Evolutionary conservation across 2,329 filamentous ascomycete genomes (phyloP), one percentile per base, ranked within the genome.

Genomic region (Ustilaginoidea virens): DNA sequence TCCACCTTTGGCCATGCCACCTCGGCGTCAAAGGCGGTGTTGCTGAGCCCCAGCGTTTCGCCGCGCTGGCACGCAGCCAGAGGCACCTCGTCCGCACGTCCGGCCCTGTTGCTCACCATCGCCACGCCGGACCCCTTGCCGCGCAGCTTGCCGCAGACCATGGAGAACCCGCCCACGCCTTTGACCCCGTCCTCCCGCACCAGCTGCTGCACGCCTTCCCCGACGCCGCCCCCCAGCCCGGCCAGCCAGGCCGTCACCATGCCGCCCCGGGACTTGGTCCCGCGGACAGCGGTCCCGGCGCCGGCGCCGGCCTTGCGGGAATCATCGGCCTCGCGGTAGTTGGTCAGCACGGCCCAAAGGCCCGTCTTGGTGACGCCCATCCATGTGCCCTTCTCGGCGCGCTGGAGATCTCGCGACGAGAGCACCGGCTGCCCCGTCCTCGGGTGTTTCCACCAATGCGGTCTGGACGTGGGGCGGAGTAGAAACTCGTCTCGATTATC

Each of bases 401-500:
- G 61, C 43, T 74, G 66, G 9, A 76, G 60, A 45, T 78, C 72
- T 33, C 69, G 60, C 13, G 71, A 58, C 5, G 70, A 75, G 17
- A 77, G 60, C 29, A 76, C 55, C 33, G 58, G 39, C 23, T 49
- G 36, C 10, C 57, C 56, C 18, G 57, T 54, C 22, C 47, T 43
- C 13, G 49, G 47, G 34, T 61, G 60, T 24, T 49, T 60, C 70
- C 71, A 77, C 71, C 71, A 77, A 47, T 74, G 63, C 5, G 71
- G 71, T 33, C 66, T 58, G 29, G 66, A 72, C 2, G 72, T 77
- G 4, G 72, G 72, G 17, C 72, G 62, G 10, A 74, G 59, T 37
- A 77, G 69, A 52, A 68, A 77, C 48, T 77, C 79, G 57, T 87
- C 80, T 41, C 80, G 69, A 50, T 87, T 87, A 55, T 85, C 72